A percentile compares a stretch with the other conserved stretches of the same genome.
Evolutionary conservation across 73 alveolate genomes (phyloP).

Genomic region (Paramecium sonneborni): DNA sequence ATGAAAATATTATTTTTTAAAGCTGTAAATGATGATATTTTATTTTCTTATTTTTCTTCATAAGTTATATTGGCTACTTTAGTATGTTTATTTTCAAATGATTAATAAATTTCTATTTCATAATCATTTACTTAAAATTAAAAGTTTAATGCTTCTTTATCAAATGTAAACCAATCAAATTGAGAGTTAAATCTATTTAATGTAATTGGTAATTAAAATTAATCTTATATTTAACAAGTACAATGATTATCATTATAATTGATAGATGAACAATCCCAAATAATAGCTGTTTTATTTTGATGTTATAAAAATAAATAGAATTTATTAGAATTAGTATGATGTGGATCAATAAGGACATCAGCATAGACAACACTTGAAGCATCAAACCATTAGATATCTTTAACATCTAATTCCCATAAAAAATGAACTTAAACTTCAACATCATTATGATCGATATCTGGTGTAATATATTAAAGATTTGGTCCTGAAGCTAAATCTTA

Average conservation of each 20-base stretch:
- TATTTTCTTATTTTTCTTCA: not conserved
- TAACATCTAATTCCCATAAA: slow-evolving; percentile 3
- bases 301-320: slow-evolving; percentile 5
- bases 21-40: not conserved
- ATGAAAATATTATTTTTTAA: not conserved
- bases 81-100: not conserved
- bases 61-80: not conserved
- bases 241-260: not conserved
- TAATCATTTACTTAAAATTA: not conserved
- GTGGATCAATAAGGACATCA: slow-evolving; percentile 21
- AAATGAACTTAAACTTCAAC: not conserved
- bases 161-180: slow-evolving; percentile 7
- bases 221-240: slow-evolving; percentile 11
- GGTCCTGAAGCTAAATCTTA: slow-evolving; percentile 37
- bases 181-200: not conserved
- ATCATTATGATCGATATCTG: not conserved
- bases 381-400: not conserved
- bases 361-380: not conserved
- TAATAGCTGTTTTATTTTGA: not conserved
- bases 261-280: not conserved
- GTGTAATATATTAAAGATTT: not conserved
- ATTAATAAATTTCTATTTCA: not conserved
- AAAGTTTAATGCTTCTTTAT: not conserved
- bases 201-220: not conserved
- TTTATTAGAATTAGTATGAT: not conserved